A percentile compares a stretch with the other conserved stretches of the same genome.
phyloP scores from a whole-genome alignment of 2,329 filamentous ascomycete species.

The Aspergillus sp. region DNA sequence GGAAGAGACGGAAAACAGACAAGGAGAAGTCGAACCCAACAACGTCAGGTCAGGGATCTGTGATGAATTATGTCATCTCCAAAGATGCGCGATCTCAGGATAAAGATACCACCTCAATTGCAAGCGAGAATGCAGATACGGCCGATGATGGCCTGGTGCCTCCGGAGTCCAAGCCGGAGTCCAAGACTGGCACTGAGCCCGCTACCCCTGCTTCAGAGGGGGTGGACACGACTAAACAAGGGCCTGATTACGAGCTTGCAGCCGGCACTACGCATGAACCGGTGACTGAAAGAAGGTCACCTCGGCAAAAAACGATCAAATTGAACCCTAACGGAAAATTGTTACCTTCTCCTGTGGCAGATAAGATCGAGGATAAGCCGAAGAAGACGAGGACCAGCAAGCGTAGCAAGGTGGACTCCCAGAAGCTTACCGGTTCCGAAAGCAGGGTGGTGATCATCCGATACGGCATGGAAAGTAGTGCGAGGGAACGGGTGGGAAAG shows the following conservation, averaged over 20 bases:
- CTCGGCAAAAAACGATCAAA: conserved; percentile 54
- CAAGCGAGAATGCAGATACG: neutral
- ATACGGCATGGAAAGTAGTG: conserved; percentile 58
- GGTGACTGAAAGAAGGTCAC: conserved; percentile 36
- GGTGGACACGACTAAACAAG: neutral
- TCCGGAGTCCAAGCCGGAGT: too few species aligned
- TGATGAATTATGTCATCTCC: neutral
- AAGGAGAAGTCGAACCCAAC: conserved; percentile 10
- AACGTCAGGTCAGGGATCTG: neutral
- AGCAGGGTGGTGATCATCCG: conserved; percentile 55
- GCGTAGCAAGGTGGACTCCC: conserved; percentile 38
- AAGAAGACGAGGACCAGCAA: conserved; percentile 27
- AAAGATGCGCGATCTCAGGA: neutral
- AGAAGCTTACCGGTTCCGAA: conserved; percentile 34
- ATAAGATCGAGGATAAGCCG: conserved; percentile 22
- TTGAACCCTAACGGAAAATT: conserved; percentile 48
- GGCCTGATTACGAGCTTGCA: neutral
- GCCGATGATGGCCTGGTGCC: neutral
- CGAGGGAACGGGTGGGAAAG: conserved; percentile 55
- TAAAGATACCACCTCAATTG: neutral
- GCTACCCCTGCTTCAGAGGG: too few species aligned
- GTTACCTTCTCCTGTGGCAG: conserved; percentile 39
- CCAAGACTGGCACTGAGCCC: too few species aligned
- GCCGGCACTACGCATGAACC: neutral
- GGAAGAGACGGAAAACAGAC: conserved; percentile 40